Conservation (phyloP, 768 basidiomycete species). For the Hygrophoropsis aurantiaca region DNA sequence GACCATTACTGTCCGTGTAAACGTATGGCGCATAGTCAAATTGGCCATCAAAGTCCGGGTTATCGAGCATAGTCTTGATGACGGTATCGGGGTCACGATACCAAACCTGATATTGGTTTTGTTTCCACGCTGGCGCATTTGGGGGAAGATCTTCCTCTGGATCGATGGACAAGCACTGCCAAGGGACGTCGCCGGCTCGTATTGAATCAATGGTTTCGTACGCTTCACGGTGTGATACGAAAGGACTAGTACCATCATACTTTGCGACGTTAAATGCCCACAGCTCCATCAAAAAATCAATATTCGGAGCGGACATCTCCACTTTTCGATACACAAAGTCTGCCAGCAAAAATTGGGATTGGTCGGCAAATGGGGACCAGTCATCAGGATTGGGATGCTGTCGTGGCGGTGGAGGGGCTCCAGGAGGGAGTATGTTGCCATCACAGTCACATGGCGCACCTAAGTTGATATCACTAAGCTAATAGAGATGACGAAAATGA, state of each 20-base stretch:
- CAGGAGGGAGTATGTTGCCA: background rate
- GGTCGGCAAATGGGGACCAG: constrained; percentile 13
- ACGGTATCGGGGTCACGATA: constrained; percentile 15
- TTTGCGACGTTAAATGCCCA: constrained; percentile 5
- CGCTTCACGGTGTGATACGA: constrained; percentile 15
- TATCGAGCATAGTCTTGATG: constrained; percentile 15
- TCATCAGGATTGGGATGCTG: background rate
- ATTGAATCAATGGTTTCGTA: constrained; percentile 23
- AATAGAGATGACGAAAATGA: too few species aligned
- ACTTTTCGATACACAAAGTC: constrained; percentile 12
- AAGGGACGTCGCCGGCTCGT: constrained; percentile 20
- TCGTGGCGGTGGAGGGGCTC: background rate
- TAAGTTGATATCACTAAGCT: too few species aligned
- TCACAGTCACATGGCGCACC: background rate
- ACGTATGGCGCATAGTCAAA: constrained; percentile 13
- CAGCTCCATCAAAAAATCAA: constrained; percentile 13
- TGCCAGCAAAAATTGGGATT: constrained; percentile 14
- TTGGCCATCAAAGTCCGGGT: constrained; percentile 19
- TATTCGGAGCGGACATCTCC: constrained; percentile 15
- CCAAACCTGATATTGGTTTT: constrained; percentile 21
- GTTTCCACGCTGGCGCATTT: constrained; percentile 24
- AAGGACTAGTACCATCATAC: constrained; percentile 11
- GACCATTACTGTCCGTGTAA: background rate
- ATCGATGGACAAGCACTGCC: constrained; percentile 19
- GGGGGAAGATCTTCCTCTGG: constrained; percentile 13